Evolutionary conservation across 2,329 filamentous ascomycete genomes (phyloP), one percentile per base, ranked within the genome.

Genomic region (Thelonectria blattea): DNA sequence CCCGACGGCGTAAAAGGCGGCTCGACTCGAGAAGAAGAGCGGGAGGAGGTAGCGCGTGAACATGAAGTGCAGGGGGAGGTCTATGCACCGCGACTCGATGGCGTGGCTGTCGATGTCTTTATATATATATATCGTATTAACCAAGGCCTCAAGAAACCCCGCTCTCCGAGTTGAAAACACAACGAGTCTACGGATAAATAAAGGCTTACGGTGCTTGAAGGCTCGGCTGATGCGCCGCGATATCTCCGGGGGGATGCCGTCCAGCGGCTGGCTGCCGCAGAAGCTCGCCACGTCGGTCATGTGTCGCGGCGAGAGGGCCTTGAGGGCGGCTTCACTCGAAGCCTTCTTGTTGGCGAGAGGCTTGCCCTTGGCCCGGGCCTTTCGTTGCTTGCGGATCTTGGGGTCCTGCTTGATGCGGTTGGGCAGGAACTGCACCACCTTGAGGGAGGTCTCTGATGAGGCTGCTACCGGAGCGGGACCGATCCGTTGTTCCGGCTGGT

Each of bases 11-110:
- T 42, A 56, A 37, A 56, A 56, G 24, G 53, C 53, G 10, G 53
- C 53, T 14, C 30, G 49, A 45, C 53, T 56, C 6, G 53, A 49
- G 53, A 56, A 56, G 45, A 56, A 56, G 18, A 49, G 45, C n/a
- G 32, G 22, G 14, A 47, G 34, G 45, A 56, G 47, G 45, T 56
- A 56, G 24, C 53, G 45, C 7, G 53, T 56, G 18, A 56, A 56
- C 14, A 56, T 56, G 3, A 47, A 47, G 22, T 56, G 53, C 7
- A 56, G 49, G 20, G 53, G 53, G 3, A 56, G 45, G 37, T 56
- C 20, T 8, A 56, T 56, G 53, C 45, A 34, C 11, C 24, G 15
- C 8, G 45, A 24, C 22, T 56, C 53, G 6, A 56, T 56, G 18
- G 32, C 53, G 14, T 56, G 53, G 24, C 45, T 39, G 34, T 56